phyloP scores from a whole-genome alignment of 2,329 filamentous ascomycete genomes.

The Parastagonospora nodorum region DNA sequence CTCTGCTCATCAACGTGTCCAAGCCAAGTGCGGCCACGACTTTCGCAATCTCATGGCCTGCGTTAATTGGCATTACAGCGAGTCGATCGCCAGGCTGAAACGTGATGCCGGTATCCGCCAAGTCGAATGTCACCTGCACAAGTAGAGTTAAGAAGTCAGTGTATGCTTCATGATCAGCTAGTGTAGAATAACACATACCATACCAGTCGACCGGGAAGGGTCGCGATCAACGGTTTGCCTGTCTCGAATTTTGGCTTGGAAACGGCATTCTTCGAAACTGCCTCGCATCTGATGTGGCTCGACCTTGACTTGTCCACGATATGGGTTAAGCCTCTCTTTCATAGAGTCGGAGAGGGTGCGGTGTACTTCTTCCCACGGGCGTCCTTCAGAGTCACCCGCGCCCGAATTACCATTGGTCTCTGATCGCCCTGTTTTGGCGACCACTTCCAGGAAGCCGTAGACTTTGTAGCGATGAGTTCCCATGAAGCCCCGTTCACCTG shows the following conservation, averaged over 20 bases:
- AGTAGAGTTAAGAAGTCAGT: no score
- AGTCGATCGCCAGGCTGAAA: conserved; percentile 58
- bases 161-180: no score
- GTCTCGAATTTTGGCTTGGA: conserved; percentile 51
- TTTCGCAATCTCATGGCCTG: conserved; percentile 59
- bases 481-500: conserved; percentile 61
- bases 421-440: conserved; percentile 58
- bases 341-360: conserved; percentile 58
- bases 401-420: conserved; percentile 61
- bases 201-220: conserved; percentile 51
- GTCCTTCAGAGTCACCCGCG: conserved; percentile 46
- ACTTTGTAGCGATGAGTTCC: conserved; percentile 62
- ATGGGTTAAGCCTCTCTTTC: conserved; percentile 59
- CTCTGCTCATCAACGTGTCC: conserved; percentile 50
- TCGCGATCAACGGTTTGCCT: conserved; percentile 55
- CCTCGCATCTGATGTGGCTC: conserved; percentile 61
- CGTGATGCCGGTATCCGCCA: conserved; percentile 58
- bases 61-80: conserved; percentile 60
- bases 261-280: conserved; percentile 60
- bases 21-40: conserved; percentile 58
- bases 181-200: conserved; percentile 34
- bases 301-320: conserved; percentile 52
- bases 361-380: conserved; percentile 59
- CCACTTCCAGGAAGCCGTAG: conserved; percentile 60
- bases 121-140: conserved; percentile 49